Evolutionary conservation across 1,284 basidiomycete genomes (phyloP), one percentile per base, ranked within the genome.

Genomic region (Fomitopsis betulina): DNA sequence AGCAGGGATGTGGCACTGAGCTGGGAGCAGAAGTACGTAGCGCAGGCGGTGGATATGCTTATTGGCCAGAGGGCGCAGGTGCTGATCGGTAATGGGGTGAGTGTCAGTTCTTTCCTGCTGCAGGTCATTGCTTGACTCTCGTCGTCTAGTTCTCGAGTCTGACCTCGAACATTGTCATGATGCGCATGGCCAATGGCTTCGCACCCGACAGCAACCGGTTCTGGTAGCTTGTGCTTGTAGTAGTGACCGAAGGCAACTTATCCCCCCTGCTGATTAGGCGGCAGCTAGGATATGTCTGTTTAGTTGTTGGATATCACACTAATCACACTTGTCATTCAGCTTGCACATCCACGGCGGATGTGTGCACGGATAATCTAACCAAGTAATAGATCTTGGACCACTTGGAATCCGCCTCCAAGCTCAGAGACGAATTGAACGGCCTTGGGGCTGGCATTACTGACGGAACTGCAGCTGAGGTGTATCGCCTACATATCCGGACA

Each of bases 1-100:
- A 78, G 73, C 50, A 66, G 75, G 37, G 78, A 80, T 54, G 35
- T 78, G 59, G 50, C 59, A 32, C 45, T 77, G 17, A 73, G 65
- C n/a, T 68, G 69, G 68, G 76, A 79, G 61, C 69, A 79, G 63
- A 73, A 72, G 63, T 75, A 72, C 45, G 68, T 77, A 50, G 65
- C 75, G 39, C 79, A 80, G 62, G 69, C 68, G 25, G 58, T 79
- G 57, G 81, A 83, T 62, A 82, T 82, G 79, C 71, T 75, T 35
- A 70, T 82, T 47, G 79, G 75, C 12, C 66, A 75, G 65, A 66
- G 73, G 50, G 77, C 79, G 15, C 72, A 80, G 59, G 73, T 77
- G 10, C 73, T 83, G 47, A 65, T 83, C 40, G 81, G 80, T 1
- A 94, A 93, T 65, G 91, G 89, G 70, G 87, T 90, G 67, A 71